Evolutionary conservation across 2,329 filamentous ascomycete species (phyloP).

Genomic region (Phyllosticta citribraziliensis): DNA sequence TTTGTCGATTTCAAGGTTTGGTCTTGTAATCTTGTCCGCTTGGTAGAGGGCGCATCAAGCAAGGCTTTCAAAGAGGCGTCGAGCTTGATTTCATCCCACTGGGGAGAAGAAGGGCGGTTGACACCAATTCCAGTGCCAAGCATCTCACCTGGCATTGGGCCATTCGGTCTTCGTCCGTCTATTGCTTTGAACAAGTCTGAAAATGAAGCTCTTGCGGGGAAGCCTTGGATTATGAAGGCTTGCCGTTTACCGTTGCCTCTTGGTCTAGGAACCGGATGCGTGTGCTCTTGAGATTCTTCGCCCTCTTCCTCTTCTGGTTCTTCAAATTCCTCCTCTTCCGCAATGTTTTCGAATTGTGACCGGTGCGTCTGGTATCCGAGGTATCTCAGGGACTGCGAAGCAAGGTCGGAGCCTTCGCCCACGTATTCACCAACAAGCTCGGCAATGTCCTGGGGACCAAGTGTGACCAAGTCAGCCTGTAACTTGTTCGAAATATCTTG

Average conservation of each 20-base stretch:
- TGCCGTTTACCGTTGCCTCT: constrained; percentile 14
- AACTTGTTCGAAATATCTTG: constrained; percentile 52
- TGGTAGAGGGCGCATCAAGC: constrained; percentile 23
- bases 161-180: neutral
- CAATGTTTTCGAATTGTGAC: constrained; percentile 10
- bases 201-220: neutral
- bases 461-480: constrained; percentile 54
- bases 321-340: constrained; percentile 22
- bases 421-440: constrained; percentile 61
- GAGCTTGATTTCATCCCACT: constrained; percentile 29
- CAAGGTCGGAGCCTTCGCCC: constrained; percentile 49
- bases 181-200: neutral
- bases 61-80: constrained; percentile 23
- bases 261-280: constrained; percentile 13
- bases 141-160: neutral
- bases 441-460: constrained; percentile 62
- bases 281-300: constrained; percentile 34
- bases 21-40: constrained; percentile 13
- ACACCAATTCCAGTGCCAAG: neutral
- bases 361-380: constrained; percentile 45
- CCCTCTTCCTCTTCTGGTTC: constrained; percentile 39
- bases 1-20: neutral
- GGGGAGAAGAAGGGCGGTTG: constrained; percentile 7
- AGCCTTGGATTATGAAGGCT: neutral
- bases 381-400: constrained; percentile 28